phyloP scores from a whole-genome alignment of 2,329 filamentous ascomycete species.

The Fonsecaea pugnacius region DNA sequence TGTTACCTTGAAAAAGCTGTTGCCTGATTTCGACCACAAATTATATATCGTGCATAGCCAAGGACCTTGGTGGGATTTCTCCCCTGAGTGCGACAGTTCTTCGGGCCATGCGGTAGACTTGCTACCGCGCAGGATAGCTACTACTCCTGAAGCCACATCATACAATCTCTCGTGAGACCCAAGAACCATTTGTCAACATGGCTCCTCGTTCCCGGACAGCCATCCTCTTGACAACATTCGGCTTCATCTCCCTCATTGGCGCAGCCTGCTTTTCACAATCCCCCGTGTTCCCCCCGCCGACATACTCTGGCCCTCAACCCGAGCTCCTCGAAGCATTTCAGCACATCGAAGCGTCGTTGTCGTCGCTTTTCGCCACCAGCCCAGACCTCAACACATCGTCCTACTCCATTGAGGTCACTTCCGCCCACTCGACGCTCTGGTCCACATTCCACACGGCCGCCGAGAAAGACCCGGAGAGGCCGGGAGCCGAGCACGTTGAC shows the following conservation, averaged over 20 bases:
- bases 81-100: neutral
- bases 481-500: constrained; percentile 31
- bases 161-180: neutral
- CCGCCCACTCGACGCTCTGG: constrained; percentile 28
- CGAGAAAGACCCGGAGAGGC: constrained; percentile 27
- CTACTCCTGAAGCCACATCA: neutral
- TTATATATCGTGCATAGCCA: neutral
- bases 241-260: neutral
- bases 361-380: constrained; percentile 5
- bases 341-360: constrained; percentile 14
- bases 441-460: constrained; percentile 33
- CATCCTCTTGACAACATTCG: neutral
- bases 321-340: constrained; percentile 20
- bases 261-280: constrained; percentile 25
- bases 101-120: neutral
- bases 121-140: neutral
- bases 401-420: constrained; percentile 36
- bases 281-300: constrained; percentile 32
- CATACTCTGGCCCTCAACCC: constrained; percentile 9
- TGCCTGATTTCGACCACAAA: neutral
- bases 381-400: constrained; percentile 31
- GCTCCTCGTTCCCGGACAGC: neutral
- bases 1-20: neutral
- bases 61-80: neutral
- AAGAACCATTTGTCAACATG: neutral